Evolutionary conservation across 2,329 filamentous ascomycete species (phyloP).

Genomic region (Westerdykella aurantiaca): DNA sequence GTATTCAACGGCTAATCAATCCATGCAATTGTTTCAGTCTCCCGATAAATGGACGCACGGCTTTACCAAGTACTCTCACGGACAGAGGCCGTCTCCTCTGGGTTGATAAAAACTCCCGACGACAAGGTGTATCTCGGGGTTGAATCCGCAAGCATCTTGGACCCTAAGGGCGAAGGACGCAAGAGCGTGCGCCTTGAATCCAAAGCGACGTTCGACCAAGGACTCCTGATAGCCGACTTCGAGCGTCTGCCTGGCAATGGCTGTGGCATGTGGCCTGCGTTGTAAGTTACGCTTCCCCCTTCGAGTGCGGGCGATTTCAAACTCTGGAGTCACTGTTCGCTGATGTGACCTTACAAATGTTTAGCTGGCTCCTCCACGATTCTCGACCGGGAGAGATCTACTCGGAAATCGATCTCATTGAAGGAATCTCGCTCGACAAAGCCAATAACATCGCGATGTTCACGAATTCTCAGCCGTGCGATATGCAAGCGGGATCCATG

Average conservation of each 20-base stretch:
- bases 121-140: slow-evolving; percentile 19
- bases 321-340: background rate
- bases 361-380: slow-evolving; percentile 38
- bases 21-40: too few species aligned
- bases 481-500: too few species aligned
- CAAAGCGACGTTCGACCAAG: slow-evolving; percentile 16
- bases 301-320: background rate
- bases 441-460: too few species aligned
- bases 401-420: too few species aligned
- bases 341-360: slow-evolving; percentile 1
- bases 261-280: slow-evolving; percentile 31
- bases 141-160: slow-evolving; percentile 14
- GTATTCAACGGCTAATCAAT: too few species aligned
- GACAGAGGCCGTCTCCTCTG: slow-evolving; percentile 10
- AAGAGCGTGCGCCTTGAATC: slow-evolving; percentile 20
- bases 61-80: slow-evolving; percentile 19
- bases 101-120: slow-evolving; percentile 12
- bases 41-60: slow-evolving; percentile 13
- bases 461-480: too few species aligned
- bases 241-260: slow-evolving; percentile 21
- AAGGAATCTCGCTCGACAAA: too few species aligned
- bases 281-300: slow-evolving; percentile 12
- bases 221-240: slow-evolving; percentile 25
- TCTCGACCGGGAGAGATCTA: too few species aligned
- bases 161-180: slow-evolving; percentile 11